phyloP scores from a whole-genome alignment of 2,329 filamentous ascomycete genomes.

The Shiraia sp. region DNA sequence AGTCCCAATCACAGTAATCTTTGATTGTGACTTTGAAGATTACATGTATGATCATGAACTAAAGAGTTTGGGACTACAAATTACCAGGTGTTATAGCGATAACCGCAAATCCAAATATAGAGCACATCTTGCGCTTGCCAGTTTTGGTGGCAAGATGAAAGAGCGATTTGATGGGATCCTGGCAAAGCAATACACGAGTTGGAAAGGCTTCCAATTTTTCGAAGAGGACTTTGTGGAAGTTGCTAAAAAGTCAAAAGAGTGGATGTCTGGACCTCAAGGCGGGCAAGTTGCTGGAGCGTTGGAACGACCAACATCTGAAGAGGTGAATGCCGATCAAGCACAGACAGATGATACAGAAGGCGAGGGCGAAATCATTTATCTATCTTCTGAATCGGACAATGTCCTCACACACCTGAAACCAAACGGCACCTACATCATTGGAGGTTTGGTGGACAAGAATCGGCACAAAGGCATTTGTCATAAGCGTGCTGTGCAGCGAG shows the following conservation, averaged over 20 bases:
- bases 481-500: slow-evolving; percentile 72
- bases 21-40: slow-evolving; percentile 91
- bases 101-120: slow-evolving; percentile 72
- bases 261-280: slow-evolving; percentile 65
- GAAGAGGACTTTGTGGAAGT: slow-evolving; percentile 75
- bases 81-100: slow-evolving; percentile 88
- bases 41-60: slow-evolving; percentile 87
- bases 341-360: slow-evolving; percentile 21
- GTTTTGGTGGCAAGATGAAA: slow-evolving; percentile 74
- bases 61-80: slow-evolving; percentile 78
- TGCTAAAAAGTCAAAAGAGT: slow-evolving; percentile 65
- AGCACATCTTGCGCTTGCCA: slow-evolving; percentile 74
- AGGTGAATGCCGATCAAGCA: slow-evolving; percentile 47
- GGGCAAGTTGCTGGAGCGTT: slow-evolving; percentile 66
- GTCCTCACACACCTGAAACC: slow-evolving; percentile 82
- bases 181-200: slow-evolving; percentile 70
- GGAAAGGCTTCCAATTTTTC: slow-evolving; percentile 77
- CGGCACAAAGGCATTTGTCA: slow-evolving; percentile 94
- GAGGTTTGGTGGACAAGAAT: slow-evolving; percentile 94
- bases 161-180: slow-evolving; percentile 80
- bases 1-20: slow-evolving; percentile 76
- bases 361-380: slow-evolving; percentile 73
- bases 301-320: slow-evolving; percentile 30
- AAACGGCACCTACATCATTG: slow-evolving; percentile 89
- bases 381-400: slow-evolving; percentile 88